Conservation (phyloP, 1,284 basidiomycete genomes). For the Pulveroboletus sp. region DNA sequence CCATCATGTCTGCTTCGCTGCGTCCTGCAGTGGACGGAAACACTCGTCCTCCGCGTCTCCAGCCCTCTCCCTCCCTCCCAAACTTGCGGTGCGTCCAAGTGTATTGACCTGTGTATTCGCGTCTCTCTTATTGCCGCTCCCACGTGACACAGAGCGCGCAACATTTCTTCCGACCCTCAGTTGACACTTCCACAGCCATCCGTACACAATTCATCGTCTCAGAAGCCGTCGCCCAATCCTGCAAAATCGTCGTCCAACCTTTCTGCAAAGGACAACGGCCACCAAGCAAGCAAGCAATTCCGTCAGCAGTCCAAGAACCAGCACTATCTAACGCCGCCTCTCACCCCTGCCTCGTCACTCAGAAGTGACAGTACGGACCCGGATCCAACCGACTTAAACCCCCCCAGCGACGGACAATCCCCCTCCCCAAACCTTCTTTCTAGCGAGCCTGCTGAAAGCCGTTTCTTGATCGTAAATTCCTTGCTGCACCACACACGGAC, state of each 20-base stretch:
- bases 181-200: slow-evolving; percentile 34
- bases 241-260: slow-evolving; percentile 13
- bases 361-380: slow-evolving; percentile 42
- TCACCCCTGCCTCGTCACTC: slow-evolving; percentile 55
- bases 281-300: slow-evolving; percentile 22
- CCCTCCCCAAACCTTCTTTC: slow-evolving; percentile 10
- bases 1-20: slow-evolving; percentile 37
- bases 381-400: slow-evolving; percentile 29
- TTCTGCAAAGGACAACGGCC: slow-evolving; percentile 24
- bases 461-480: slow-evolving; percentile 46
- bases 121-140: slow-evolving; percentile 15
- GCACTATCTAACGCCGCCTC: slow-evolving; percentile 53
- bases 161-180: slow-evolving; percentile 38
- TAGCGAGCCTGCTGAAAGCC: slow-evolving; percentile 34
- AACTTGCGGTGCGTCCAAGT: slow-evolving; percentile 50
- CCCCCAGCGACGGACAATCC: slow-evolving; percentile 10
- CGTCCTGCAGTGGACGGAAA: slow-evolving; percentile 22
- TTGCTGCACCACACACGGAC: not conserved
- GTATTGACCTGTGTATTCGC: not conserved
- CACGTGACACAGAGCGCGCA: slow-evolving; percentile 29
- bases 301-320: slow-evolving; percentile 35
- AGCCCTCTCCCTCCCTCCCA: slow-evolving; percentile 61
- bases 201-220: slow-evolving; percentile 21
- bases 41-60: slow-evolving; percentile 49
- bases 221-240: slow-evolving; percentile 17